These are phyloP conservation scores for Rhytidiadelphus loreus DNA, from an alignment of 225 moss, liverwort and hornwort genomes.

Conservation along the genomic window DNA sequence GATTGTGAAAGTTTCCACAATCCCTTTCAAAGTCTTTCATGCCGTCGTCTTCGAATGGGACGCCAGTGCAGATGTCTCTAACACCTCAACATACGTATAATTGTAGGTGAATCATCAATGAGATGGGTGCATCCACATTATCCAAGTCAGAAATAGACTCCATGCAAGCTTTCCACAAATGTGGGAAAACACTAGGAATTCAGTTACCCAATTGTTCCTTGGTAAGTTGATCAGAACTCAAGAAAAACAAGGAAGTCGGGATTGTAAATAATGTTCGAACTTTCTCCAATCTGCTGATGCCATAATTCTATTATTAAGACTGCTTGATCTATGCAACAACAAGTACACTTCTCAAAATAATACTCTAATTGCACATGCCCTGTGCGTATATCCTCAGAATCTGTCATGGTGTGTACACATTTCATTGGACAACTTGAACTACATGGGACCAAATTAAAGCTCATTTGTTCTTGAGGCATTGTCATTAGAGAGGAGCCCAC, in stretches of 20 bases:
- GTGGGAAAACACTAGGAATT: conserved; percentile 4
- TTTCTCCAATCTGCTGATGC: not conserved
- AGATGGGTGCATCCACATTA: conserved; percentile 36
- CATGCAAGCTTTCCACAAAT: conserved; percentile 37
- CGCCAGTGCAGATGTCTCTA: not conserved
- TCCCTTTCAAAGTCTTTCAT: too few species aligned
- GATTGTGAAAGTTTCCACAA: not conserved
- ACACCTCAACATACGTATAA: too few species aligned
- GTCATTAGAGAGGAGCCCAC: not conserved
- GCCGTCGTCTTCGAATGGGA: too few species aligned
- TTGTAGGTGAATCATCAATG: conserved; percentile 40
- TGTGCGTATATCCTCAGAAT: not conserved
- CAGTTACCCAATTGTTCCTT: not conserved
- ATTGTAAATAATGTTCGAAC: not conserved
- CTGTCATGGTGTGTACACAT: not conserved
- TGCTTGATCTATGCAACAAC: not conserved
- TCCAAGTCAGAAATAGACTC: conserved; percentile 60
- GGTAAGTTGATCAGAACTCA: not conserved
- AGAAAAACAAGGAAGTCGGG: not conserved
- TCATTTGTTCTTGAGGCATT: not conserved
- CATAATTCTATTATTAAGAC: not conserved
- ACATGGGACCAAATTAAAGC: not conserved
- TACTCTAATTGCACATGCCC: not conserved
- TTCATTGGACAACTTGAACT: not conserved
- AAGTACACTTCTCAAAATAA: not conserved